Evolutionary conservation across 306 rosid species (phyloP).

Genomic region (Astragalus glycyphyllos): DNA sequence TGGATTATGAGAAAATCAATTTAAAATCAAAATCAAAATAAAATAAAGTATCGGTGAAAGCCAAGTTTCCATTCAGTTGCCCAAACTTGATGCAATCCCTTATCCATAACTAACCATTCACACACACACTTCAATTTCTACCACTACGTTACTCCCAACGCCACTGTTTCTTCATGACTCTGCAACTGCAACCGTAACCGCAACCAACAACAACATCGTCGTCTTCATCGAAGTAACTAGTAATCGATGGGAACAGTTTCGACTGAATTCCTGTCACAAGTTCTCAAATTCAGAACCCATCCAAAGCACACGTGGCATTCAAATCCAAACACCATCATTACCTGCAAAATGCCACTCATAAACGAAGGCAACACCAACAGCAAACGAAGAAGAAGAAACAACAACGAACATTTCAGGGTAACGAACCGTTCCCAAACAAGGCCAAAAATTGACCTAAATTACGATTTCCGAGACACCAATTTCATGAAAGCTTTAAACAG

Average conservation of each 20-base stretch:
- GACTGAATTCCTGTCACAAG: conserved; percentile 62
- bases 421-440: conserved; percentile 43
- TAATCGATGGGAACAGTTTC: conserved; percentile 65
- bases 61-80: no score
- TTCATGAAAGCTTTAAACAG: conserved; percentile 67
- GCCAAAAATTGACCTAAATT: conserved; percentile 38
- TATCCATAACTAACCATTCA: conserved; percentile 41
- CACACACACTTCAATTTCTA: conserved; percentile 6
- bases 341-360: conserved; percentile 47
- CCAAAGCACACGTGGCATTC: conserved; percentile 48
- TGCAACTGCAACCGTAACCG: not conserved
- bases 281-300: conserved; percentile 45
- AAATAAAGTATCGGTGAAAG: no score
- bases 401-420: conserved; percentile 36
- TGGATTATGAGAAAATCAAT: no score
- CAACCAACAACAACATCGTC: not conserved
- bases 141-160: not conserved
- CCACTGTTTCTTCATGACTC: conserved; percentile 39
- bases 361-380: conserved; percentile 35
- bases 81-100: conserved; percentile 27
- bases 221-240: conserved; percentile 34
- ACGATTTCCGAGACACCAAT: conserved; percentile 62
- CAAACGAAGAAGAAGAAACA: conserved; percentile 42
- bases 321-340: conserved; percentile 38
- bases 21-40: no score